Conservation (phyloP, 805 yeast genomes). For the Nakazawaea siamensis region DNA sequence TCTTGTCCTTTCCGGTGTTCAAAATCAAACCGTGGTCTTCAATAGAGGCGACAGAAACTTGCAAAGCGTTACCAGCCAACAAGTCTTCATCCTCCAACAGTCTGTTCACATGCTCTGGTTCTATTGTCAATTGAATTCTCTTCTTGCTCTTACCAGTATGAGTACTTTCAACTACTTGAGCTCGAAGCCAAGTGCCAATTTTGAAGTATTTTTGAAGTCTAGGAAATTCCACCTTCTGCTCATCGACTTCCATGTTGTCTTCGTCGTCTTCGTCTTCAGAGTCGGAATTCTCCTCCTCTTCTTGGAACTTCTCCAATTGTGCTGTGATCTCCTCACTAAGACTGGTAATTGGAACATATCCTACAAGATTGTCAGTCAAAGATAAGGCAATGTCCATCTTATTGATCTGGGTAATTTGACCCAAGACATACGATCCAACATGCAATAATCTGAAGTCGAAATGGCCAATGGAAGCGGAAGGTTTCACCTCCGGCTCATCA, state of each 20-base stretch:
- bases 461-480: slow-evolving; percentile 36
- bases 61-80: slow-evolving; percentile 53
- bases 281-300: slow-evolving; percentile 32
- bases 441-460: slow-evolving; percentile 53
- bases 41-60: slow-evolving; percentile 66
- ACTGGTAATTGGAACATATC: slow-evolving; percentile 68
- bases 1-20: slow-evolving; percentile 51
- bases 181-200: slow-evolving; percentile 83
- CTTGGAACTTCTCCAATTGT: slow-evolving; percentile 49
- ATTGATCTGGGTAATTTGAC: slow-evolving; percentile 59
- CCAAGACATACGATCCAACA: slow-evolving; percentile 70
- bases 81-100: slow-evolving; percentile 58
- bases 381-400: slow-evolving; percentile 60
- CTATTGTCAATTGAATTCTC: slow-evolving; percentile 62
- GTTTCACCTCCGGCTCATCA: background rate
- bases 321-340: slow-evolving; percentile 57
- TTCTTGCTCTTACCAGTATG: slow-evolving; percentile 37
- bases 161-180: slow-evolving; percentile 54
- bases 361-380: slow-evolving; percentile 73
- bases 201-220: slow-evolving; percentile 43
- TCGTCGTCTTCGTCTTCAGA: slow-evolving; percentile 30
- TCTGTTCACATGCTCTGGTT: slow-evolving; percentile 66
- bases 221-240: slow-evolving; percentile 41
- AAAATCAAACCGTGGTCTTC: slow-evolving; percentile 91
- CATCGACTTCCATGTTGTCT: slow-evolving; percentile 22